Evolutionary conservation across 108 stramenopile genomes (phyloP).

Genomic region (Fragilaria radians): DNA sequence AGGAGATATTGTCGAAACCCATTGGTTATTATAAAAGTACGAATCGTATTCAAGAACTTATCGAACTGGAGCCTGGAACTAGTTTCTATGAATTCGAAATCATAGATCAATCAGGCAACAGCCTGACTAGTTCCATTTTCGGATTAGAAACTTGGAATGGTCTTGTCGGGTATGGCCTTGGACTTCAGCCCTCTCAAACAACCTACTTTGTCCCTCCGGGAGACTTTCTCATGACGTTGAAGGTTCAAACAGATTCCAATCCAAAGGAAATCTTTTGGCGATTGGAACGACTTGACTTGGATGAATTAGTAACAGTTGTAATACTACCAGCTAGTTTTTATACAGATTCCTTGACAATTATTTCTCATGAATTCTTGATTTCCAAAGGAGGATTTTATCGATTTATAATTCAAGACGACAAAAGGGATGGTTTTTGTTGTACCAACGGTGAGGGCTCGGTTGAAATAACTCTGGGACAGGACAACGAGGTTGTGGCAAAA

Average conservation of each 20-base stretch:
- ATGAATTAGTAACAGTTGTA: not conserved
- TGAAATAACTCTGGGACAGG: not conserved
- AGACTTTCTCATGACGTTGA: not conserved
- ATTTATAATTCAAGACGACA: not conserved
- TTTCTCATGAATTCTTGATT: not conserved
- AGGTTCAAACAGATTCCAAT: not conserved
- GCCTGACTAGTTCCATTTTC: too few relatives aligned
- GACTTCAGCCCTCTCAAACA: not conserved
- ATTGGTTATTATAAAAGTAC: not conserved
- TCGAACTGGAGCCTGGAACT: not conserved
- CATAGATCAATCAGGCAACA: not conserved
- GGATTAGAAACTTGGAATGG: not conserved
- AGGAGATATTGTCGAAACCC: not conserved
- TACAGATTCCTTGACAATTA: not conserved
- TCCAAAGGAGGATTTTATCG: not conserved
- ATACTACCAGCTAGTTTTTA: not conserved
- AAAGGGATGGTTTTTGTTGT: not conserved
- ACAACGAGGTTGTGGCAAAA: not conserved
- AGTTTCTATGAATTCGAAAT: not conserved
- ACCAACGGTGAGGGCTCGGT: not conserved
- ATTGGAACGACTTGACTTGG: not conserved
- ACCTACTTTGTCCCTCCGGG: not conserved
- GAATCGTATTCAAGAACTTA: not conserved
- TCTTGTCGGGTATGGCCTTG: not conserved
- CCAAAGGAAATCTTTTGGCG: not conserved